A percentile compares a stretch with the other conserved stretches of the same genome.
phyloP scores from a whole-genome alignment of 2,329 filamentous ascomycete genomes.

The Phialophora expanda region DNA sequence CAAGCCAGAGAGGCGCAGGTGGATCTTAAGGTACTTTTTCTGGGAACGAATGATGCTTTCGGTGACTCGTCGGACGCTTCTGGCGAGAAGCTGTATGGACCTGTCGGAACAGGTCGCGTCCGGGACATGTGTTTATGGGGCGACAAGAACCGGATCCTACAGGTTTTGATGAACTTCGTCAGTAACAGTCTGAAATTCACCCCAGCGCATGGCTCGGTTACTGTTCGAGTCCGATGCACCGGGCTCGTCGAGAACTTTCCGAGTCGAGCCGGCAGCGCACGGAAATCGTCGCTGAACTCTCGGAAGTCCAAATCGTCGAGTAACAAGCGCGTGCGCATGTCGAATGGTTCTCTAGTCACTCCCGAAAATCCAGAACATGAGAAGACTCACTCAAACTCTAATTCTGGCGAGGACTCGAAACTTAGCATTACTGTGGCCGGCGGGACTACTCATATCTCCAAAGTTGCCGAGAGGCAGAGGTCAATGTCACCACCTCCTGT shows the following conservation, averaged over 20 bases:
- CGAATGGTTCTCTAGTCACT: constrained; percentile 36
- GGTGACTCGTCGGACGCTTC: constrained; percentile 36
- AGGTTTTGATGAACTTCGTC: constrained; percentile 85
- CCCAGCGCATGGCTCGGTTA: constrained; percentile 73
- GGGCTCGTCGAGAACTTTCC: constrained; percentile 34
- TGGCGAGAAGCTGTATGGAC: constrained; percentile 63
- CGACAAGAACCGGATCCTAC: constrained; percentile 88
- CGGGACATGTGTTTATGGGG: constrained; percentile 90
- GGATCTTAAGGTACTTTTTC: constrained; percentile 72
- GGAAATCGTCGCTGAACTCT: constrained; percentile 47
- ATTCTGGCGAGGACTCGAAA: constrained; percentile 34
- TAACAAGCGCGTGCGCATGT: constrained; percentile 37
- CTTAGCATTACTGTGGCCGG: constrained; percentile 66
- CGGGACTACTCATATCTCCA: constrained; percentile 59
- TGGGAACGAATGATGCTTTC: constrained; percentile 57
- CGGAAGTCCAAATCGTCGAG: constrained; percentile 38
- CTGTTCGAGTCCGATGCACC: constrained; percentile 75
- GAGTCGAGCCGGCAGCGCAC: constrained; percentile 34
- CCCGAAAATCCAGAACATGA: constrained; percentile 30
- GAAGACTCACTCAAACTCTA: constrained; percentile 24
- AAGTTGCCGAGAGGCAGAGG: constrained; percentile 59
- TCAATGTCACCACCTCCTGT: constrained; percentile 65
- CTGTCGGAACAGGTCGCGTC: constrained; percentile 69
- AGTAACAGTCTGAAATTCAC: constrained; percentile 94
- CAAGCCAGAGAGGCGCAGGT: constrained; percentile 82